These are phyloP conservation scores for Acanthamoeba sp. DNA, from an alignment of 208 protist genomes.

Conservation along the genomic window DNA sequence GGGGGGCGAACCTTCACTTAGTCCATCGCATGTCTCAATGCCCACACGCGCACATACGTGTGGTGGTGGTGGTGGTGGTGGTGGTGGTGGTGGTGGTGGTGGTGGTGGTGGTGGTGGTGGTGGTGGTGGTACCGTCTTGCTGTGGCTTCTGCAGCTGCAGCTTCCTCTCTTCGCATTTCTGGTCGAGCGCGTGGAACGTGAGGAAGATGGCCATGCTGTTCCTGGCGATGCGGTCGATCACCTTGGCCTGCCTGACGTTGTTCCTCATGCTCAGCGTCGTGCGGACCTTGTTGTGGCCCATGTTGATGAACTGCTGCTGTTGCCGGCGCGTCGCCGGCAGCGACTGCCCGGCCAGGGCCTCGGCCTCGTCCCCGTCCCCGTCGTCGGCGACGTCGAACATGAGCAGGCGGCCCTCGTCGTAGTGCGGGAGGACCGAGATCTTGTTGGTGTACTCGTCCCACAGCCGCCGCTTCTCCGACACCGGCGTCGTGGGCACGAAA, in stretches of 20 bases:
- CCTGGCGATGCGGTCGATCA: conserved; percentile 2
- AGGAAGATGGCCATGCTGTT: conserved; percentile 24
- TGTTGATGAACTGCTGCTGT: background rate
- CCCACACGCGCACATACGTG: no score
- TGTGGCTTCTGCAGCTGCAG: background rate
- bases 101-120: no score
- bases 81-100: no score
- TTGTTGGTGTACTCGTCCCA: background rate
- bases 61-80: no score
- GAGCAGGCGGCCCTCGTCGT: background rate
- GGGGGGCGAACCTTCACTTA: no score
- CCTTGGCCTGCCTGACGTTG: background rate
- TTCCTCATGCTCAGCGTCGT: background rate
- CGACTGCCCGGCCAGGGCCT: no score
- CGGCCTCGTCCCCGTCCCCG: background rate
- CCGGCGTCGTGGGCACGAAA: background rate
- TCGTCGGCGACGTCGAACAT: background rate
- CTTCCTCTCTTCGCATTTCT: background rate
- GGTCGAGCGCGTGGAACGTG: conserved; percentile 21
- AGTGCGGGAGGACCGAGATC: background rate
- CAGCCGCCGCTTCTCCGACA: background rate
- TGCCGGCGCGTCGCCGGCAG: no score
- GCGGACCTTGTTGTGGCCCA: background rate
- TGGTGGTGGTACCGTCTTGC: background rate
- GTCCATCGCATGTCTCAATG: no score